These are phyloP conservation scores for Paraphoma chrysanthemicola DNA, from an alignment of 2,329 filamentous ascomycete species.

Conservation along the genomic window DNA sequence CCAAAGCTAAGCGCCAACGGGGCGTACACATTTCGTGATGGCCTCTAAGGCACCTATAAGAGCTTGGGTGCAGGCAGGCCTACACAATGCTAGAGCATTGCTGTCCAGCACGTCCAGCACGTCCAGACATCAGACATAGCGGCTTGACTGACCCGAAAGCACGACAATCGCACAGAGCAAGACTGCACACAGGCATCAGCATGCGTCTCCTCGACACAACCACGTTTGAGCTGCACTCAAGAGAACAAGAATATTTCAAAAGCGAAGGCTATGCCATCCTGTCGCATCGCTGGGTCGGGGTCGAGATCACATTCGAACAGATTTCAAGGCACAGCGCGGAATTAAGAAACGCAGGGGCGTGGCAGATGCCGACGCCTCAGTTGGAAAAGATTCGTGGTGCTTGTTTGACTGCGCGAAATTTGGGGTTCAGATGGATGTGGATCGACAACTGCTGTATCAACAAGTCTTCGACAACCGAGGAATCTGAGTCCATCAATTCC, in stretches of 20 bases:
- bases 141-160: neutral
- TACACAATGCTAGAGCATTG: neutral
- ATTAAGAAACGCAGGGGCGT: neutral
- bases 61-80: neutral
- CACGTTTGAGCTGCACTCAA: neutral
- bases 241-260: constrained; percentile 1
- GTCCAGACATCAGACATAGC: neutral
- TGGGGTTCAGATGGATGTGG: constrained; percentile 3
- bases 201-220: constrained; percentile 5
- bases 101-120: neutral
- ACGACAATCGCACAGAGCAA: neutral
- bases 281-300: constrained; percentile 2
- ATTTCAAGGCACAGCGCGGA: neutral
- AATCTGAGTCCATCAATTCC: constrained; percentile 7
- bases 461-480: constrained; percentile 1
- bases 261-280: constrained; percentile 4
- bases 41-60: neutral
- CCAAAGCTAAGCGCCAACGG: neutral
- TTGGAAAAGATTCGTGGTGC: constrained; percentile 4
- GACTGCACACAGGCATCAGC: neutral
- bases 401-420: neutral
- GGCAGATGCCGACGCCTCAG: neutral
- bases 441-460: constrained; percentile 6
- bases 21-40: neutral
- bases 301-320: constrained; percentile 1